These are phyloP conservation scores for Agaricus blazei DNA, from an alignment of 768 basidiomycete genomes.

Conservation along the genomic window DNA sequence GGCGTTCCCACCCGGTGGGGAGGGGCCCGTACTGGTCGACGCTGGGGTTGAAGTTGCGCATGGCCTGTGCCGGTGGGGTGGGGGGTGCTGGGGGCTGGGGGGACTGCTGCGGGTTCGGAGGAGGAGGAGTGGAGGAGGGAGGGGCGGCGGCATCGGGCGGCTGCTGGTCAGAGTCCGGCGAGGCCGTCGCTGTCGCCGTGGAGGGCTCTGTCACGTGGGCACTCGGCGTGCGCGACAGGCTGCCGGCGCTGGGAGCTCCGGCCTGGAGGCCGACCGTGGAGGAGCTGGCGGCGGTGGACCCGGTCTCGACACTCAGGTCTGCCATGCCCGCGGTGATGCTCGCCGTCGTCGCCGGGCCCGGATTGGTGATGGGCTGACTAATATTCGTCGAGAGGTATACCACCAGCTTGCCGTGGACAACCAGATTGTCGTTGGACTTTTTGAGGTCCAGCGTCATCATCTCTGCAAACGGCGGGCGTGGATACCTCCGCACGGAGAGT, in stretches of 20 bases:
- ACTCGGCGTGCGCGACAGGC: constrained; percentile 62
- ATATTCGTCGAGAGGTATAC: constrained; percentile 94
- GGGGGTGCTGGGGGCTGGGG: constrained; percentile 7
- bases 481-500: background rate
- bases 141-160: constrained; percentile 7
- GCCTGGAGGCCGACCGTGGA: constrained; percentile 41
- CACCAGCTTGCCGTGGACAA: constrained; percentile 97
- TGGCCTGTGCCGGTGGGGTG: constrained; percentile 38
- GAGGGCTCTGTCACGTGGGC: constrained; percentile 48
- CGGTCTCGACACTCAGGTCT: constrained; percentile 51
- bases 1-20: constrained; percentile 92
- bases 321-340: constrained; percentile 55
- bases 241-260: constrained; percentile 25
- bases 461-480: constrained; percentile 43
- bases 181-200: constrained; percentile 14
- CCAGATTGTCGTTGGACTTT: constrained; percentile 98
- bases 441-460: constrained; percentile 96
- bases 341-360: constrained; percentile 69
- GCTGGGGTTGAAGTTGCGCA: constrained; percentile 89
- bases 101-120: constrained; percentile 15
- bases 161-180: constrained; percentile 20
- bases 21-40: constrained; percentile 92
- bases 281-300: constrained; percentile 55
- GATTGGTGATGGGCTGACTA: constrained; percentile 76
- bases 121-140: constrained; percentile 18